These are phyloP conservation scores for Omphalea diandra DNA, from an alignment of 441 rosid species.

Conservation along the genomic window DNA sequence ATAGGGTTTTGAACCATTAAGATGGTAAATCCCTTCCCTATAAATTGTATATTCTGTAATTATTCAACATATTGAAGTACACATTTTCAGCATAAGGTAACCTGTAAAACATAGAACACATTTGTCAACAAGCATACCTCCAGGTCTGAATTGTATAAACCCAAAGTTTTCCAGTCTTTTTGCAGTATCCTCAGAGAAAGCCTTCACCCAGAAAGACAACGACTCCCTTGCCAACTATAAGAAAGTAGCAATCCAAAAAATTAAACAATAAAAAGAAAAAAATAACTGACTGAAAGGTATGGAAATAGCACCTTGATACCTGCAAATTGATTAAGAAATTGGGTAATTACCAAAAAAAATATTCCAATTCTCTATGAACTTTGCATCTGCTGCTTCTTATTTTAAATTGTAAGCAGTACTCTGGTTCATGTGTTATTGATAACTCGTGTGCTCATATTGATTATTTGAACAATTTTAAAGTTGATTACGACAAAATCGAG, in stretches of 20 bases:
- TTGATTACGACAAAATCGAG: neutral
- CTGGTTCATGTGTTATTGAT: neutral
- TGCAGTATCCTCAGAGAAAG: slow-evolving; percentile 98
- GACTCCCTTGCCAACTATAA: slow-evolving; percentile 94
- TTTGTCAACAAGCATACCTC: slow-evolving; percentile 52
- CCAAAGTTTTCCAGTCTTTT: slow-evolving; percentile 97
- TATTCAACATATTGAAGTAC: too few relatives aligned
- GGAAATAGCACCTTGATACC: neutral
- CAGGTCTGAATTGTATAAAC: slow-evolving; percentile 92
- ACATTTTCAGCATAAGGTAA: too few relatives aligned
- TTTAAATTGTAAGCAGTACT: neutral
- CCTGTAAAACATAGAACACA: slow-evolving; percentile 14
- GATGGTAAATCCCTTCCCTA: too few relatives aligned
- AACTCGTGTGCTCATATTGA: neutral
- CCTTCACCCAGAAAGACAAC: slow-evolving; percentile 98
- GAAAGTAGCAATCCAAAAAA: slow-evolving; percentile 25
- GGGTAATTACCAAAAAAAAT: neutral
- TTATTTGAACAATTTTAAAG: neutral
- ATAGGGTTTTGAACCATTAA: too few relatives aligned
- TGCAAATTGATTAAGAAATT: neutral
- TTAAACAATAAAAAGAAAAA: slow-evolving; percentile 15
- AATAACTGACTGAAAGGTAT: neutral
- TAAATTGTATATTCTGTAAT: too few relatives aligned
- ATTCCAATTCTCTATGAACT: neutral
- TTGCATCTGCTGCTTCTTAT: neutral